Evolutionary conservation across 2,329 filamentous ascomycete species (phyloP), one percentile per base, ranked within the genome.

Genomic region (Fusarium sacchari): DNA sequence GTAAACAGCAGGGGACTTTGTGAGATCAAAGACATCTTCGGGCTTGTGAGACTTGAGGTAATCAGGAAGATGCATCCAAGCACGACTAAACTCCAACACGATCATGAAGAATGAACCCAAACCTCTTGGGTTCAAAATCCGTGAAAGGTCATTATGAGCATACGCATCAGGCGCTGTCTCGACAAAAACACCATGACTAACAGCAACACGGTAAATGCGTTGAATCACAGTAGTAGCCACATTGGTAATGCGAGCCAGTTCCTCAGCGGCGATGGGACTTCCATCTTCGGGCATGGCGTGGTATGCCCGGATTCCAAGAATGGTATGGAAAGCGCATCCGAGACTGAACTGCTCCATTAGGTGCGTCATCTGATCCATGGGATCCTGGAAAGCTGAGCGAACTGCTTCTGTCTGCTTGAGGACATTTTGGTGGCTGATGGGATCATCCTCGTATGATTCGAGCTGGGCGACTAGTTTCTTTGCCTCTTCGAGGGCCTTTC

Each of bases 1-100:
- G 36, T 77, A 80, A 28, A 81, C 78, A 11, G 80, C 79, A 11
- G 81, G 81, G 5, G 80, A 81, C 60, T 82, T 81, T 7, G 56
- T 62, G 30, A 79, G 69, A 57, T 82, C 77, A 43, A 78, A 82
- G 24, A 81, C 32, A 37, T 81, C 80, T 22, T 78, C 70, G 0
- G 81, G 79, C 18, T 72, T 30, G 60, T 82, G 79, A 10, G 78
- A 72, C 39, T 76, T 78, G 52, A 81, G 76, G 44, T 82, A 82
- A 8, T 81, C 79, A 1, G 80, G 78, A 12, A 76, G 61, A 65
- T 71, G 76, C 20, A 76, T 69, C 55, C 63, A 75, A 15, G 72
- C 77, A 44, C 74, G 78, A 47, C 76, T 77, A 55, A 81, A 80
- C 46, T 82, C 81, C 24, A 80, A 67, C 30, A 71, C 73, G 28